Evolutionary conservation across 2,329 filamentous ascomycete species (phyloP).

Genomic region (Botrytis sinoallii): DNA sequence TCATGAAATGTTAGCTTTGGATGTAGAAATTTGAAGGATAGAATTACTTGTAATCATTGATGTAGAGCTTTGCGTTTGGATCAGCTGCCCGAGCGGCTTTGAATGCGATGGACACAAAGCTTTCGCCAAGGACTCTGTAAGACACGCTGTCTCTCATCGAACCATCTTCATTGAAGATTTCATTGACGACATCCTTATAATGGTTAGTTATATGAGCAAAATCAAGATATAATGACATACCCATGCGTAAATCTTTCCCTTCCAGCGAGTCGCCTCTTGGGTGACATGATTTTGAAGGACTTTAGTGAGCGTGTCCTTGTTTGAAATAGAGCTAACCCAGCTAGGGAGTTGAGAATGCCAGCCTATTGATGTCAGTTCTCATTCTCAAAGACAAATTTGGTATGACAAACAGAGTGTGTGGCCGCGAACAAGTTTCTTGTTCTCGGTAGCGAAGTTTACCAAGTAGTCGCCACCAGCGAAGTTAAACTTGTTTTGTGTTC

Average conservation of each 20-base stretch:
- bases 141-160: constrained; percentile 47
- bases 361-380: constrained; percentile 43
- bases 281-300: constrained; percentile 60
- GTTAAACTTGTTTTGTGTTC: constrained; percentile 50
- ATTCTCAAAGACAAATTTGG: constrained; percentile 53
- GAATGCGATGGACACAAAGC: constrained; percentile 69
- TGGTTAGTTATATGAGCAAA: background rate
- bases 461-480: constrained; percentile 57
- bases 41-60: constrained; percentile 64
- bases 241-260: constrained; percentile 61
- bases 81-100: constrained; percentile 64
- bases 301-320: constrained; percentile 47
- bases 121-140: constrained; percentile 65
- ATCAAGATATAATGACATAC: constrained; percentile 13
- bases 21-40: constrained; percentile 37
- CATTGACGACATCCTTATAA: constrained; percentile 59
- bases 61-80: constrained; percentile 66
- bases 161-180: constrained; percentile 52
- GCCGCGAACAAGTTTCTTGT: constrained; percentile 59
- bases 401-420: constrained; percentile 58
- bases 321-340: constrained; percentile 56
- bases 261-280: constrained; percentile 55
- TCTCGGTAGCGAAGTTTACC: constrained; percentile 54
- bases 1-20: constrained; percentile 47
- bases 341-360: constrained; percentile 60